Evolutionary conservation across 768 basidiomycete species (phyloP).

Genomic region (Strobilomyces confusus): DNA sequence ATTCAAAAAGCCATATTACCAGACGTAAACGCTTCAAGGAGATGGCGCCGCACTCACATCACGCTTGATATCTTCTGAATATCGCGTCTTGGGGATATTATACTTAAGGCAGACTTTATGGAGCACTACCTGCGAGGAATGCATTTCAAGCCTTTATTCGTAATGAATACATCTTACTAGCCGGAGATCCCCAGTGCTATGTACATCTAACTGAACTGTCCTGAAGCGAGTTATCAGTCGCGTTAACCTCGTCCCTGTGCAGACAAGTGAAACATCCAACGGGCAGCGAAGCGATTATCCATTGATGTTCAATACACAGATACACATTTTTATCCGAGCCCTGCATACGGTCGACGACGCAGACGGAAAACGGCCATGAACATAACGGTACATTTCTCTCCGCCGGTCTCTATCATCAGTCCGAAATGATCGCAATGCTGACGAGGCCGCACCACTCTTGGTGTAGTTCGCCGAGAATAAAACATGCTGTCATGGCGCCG

Average conservation of each 20-base stretch:
- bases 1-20: conserved; percentile 17
- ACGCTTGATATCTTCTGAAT: not conserved
- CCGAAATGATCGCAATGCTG: conserved; percentile 16
- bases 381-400: not conserved
- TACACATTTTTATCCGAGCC: not conserved
- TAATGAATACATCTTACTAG: conserved; percentile 6
- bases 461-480: conserved; percentile 35
- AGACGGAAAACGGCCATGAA: not conserved
- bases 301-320: not conserved
- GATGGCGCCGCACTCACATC: not conserved
- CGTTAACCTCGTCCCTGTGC: not conserved
- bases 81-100: not conserved
- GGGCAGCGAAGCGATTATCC: conserved; percentile 1
- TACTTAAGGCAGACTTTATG: conserved; percentile 11
- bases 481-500: conserved; percentile 32
- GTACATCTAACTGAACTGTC: not conserved
- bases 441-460: conserved; percentile 20
- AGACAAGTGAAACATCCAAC: not conserved
- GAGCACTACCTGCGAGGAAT: conserved; percentile 8
- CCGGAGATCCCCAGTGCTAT: conserved; percentile 7
- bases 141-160: conserved; percentile 8
- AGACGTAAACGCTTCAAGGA: conserved; percentile 18
- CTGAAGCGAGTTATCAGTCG: not conserved
- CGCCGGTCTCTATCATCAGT: not conserved
- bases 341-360: not conserved